Conservation (phyloP, 768 basidiomycete species). For the Albatrellus ellisii region DNA sequence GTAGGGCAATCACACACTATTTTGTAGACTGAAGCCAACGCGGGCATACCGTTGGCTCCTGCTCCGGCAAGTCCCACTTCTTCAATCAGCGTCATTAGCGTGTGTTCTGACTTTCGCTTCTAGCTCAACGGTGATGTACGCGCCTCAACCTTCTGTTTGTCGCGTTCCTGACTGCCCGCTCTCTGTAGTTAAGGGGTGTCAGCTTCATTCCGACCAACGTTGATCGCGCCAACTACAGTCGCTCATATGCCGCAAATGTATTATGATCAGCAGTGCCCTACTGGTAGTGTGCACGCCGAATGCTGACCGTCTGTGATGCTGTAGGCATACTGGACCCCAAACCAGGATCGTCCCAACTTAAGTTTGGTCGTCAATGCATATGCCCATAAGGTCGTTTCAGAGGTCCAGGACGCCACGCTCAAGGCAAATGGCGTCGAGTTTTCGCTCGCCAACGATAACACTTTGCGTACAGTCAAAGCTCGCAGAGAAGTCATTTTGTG, state of each 20-base stretch:
- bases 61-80: too few species aligned
- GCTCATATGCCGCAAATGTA: neutral
- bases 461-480: too few species aligned
- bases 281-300: too few species aligned
- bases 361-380: neutral
- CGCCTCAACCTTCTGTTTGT: too few species aligned
- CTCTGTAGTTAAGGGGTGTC: neutral
- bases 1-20: too few species aligned
- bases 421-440: conserved; percentile 7
- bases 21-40: too few species aligned
- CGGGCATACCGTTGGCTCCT: too few species aligned
- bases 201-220: neutral
- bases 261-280: neutral
- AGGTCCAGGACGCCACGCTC: neutral
- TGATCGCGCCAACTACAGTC: neutral
- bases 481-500: too few species aligned
- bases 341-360: neutral
- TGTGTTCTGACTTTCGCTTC: too few species aligned
- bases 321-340: neutral
- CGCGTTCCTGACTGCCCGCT: too few species aligned
- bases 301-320: neutral
- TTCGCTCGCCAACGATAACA: too few species aligned
- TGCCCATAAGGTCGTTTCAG: neutral
- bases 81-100: too few species aligned
- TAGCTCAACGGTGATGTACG: neutral